A percentile compares a stretch with the other conserved stretches of the same genome.
These are phyloP conservation scores for Afroboletus lepidellus DNA, from an alignment of 1,284 basidiomycete genomes.

Conservation along the genomic window DNA sequence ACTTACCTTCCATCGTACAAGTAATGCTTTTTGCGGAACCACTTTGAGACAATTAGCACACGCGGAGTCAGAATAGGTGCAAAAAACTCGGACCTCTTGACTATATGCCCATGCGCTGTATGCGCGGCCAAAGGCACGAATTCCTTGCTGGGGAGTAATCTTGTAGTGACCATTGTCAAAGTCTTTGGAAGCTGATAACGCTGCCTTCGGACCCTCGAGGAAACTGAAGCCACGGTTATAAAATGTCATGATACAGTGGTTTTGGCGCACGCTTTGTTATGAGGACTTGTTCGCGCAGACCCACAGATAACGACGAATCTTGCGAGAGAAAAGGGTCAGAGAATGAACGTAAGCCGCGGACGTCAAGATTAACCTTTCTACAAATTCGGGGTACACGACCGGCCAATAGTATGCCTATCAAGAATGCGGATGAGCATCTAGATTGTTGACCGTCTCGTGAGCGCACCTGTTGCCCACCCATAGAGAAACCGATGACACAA, in stretches of 20 bases:
- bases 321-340: constrained; percentile 4
- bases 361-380: constrained; percentile 42
- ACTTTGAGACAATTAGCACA: constrained; percentile 34
- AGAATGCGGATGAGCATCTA: background rate
- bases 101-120: constrained; percentile 64
- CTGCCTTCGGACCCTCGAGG: constrained; percentile 58
- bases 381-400: constrained; percentile 56
- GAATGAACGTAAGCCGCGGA: background rate
- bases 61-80: background rate
- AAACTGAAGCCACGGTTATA: constrained; percentile 38
- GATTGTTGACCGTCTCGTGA: background rate
- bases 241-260: background rate
- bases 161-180: constrained; percentile 57
- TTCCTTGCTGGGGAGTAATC: constrained; percentile 44
- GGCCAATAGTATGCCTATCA: constrained; percentile 60
- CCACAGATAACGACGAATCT: constrained; percentile 56
- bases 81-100: constrained; percentile 42
- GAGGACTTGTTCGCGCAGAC: constrained; percentile 59
- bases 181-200: constrained; percentile 54
- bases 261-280: constrained; percentile 53
- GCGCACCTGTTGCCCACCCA: constrained; percentile 60
- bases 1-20: constrained; percentile 43
- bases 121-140: constrained; percentile 55
- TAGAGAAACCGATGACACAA: constrained; percentile 40
- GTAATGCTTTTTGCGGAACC: constrained; percentile 54